These are phyloP conservation scores for Axilococcus clingmanii DNA, from an alignment of 139 green algal genomes.

Conservation along the genomic window DNA sequence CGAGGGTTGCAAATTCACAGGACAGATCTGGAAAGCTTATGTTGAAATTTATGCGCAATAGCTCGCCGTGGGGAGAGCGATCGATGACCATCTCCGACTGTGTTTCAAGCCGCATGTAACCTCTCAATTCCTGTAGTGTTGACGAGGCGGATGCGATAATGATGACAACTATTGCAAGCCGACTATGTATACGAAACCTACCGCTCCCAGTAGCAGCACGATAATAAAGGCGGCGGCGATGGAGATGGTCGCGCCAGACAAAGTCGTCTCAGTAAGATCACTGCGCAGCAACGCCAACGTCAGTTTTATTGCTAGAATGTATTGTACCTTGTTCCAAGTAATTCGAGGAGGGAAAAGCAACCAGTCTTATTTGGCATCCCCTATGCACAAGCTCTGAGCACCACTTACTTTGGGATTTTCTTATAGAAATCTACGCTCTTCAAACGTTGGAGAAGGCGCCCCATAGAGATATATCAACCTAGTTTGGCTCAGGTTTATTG, in stretches of 20 bases:
- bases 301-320: too few relatives aligned
- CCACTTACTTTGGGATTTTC: constrained; percentile 30
- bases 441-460: too few relatives aligned
- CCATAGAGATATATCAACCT: too few relatives aligned
- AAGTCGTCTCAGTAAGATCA: constrained; percentile 87
- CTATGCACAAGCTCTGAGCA: background rate
- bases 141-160: background rate
- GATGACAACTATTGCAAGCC: background rate
- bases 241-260: constrained; percentile 81
- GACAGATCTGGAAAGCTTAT: constrained; percentile 80
- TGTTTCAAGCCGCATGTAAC: constrained; percentile 60
- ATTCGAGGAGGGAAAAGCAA: too few relatives aligned
- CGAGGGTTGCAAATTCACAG: constrained; percentile 94
- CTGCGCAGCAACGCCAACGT: too few relatives aligned
- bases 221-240: constrained; percentile 77
- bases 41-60: constrained; percentile 97
- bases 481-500: too few relatives aligned
- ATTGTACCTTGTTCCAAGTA: too few relatives aligned
- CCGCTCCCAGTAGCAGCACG: constrained; percentile 64
- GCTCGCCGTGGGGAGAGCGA: constrained; percentile 73
- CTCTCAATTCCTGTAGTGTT: constrained; percentile 69
- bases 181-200: constrained; percentile 23
- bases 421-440: constrained; percentile 44
- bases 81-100: constrained; percentile 79
- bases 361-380: background rate